These are phyloP conservation scores for Endoconidiophora polonica DNA, from an alignment of 2,329 filamentous ascomycete genomes.

Conservation along the genomic window DNA sequence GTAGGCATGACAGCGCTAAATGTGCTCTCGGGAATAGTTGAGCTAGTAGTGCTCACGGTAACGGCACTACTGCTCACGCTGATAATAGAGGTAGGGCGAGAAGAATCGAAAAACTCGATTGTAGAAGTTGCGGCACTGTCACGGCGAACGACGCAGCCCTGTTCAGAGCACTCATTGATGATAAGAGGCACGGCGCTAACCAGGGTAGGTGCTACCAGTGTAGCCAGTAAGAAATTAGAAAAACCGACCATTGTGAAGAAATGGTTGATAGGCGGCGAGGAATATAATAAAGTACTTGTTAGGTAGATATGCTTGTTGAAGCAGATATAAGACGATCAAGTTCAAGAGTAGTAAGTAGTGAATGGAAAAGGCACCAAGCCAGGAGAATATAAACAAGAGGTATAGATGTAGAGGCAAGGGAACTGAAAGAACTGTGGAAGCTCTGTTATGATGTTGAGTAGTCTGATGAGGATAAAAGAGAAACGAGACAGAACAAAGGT, in stretches of 20 bases:
- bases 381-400: not conserved
- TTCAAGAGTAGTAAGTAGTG: not conserved
- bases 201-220: constrained; percentile 5
- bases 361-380: not conserved
- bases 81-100: not conserved
- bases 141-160: not conserved
- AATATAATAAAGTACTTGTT: not conserved
- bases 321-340: no score
- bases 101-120: not conserved
- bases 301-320: no score
- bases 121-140: not conserved
- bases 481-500: not conserved
- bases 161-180: not conserved
- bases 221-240: constrained; percentile 4
- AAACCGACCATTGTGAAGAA: constrained; percentile 5
- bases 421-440: constrained; percentile 11
- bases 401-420: not conserved
- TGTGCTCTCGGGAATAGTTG: no score
- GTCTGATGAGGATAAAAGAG: not conserved
- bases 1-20: no score
- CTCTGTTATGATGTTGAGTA: constrained; percentile 1
- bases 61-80: not conserved
- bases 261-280: not conserved
- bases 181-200: constrained; percentile 2
- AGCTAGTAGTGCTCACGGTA: not conserved